Evolutionary conservation across 2,329 filamentous ascomycete genomes (phyloP).

Genomic region (Fusarium clavum): DNA sequence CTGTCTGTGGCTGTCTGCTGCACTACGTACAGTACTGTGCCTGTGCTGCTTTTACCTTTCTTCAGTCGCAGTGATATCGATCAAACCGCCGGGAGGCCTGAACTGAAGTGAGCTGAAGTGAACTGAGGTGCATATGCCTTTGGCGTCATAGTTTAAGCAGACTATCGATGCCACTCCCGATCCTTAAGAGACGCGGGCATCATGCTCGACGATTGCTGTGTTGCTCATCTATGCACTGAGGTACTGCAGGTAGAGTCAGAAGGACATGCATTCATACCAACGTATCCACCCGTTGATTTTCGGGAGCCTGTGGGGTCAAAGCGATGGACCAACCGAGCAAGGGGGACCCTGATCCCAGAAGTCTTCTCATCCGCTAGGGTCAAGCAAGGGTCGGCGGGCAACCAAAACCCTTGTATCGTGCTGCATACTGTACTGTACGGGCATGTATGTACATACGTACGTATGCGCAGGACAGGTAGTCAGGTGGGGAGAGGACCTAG

Average conservation of each 20-base stretch:
- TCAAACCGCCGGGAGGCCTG: constrained; percentile 15
- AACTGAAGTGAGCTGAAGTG: constrained; percentile 12
- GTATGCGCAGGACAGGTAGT: constrained; percentile 1
- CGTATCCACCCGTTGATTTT: constrained; percentile 35
- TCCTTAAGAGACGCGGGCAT: constrained; percentile 12
- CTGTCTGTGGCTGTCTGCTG: constrained; percentile 20
- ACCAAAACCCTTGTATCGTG: constrained; percentile 27
- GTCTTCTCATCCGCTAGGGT: constrained; percentile 32
- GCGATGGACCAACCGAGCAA: constrained; percentile 31
- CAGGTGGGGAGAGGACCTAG: constrained; percentile 17
- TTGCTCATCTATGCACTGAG: constrained; percentile 12
- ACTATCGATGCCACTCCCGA: constrained; percentile 24
- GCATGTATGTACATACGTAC: neutral
- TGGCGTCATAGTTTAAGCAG: constrained; percentile 5
- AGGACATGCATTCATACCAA: constrained; percentile 34
- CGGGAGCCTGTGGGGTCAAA: constrained; percentile 40
- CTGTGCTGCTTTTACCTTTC: neutral
- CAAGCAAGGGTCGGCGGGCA: constrained; percentile 35
- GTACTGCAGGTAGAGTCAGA: constrained; percentile 36
- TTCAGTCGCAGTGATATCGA: neutral
- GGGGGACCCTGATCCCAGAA: constrained; percentile 34
- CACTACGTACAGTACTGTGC: constrained; percentile 3
- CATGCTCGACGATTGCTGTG: constrained; percentile 18
- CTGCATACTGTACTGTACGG: constrained; percentile 5
- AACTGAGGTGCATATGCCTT: constrained; percentile 21